These are phyloP conservation scores for Fusarium tjaetaba DNA, from an alignment of 2,329 filamentous ascomycete genomes.

Conservation along the genomic window DNA sequence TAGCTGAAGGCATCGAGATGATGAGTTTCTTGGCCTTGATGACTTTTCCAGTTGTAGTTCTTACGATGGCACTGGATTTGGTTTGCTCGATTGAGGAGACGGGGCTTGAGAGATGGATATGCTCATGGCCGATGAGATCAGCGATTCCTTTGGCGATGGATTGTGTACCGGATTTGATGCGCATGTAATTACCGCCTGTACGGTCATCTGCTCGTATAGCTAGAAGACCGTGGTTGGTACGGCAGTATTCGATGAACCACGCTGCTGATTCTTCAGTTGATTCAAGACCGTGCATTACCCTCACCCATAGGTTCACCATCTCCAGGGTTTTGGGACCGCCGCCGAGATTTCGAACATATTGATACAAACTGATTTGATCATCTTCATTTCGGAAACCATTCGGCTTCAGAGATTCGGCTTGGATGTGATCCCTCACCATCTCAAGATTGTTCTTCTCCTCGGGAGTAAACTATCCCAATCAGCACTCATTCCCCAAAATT, in stretches of 20 bases:
- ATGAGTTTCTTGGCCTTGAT: conserved; percentile 54
- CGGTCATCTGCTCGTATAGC: conserved; percentile 49
- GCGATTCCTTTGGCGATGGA: conserved; percentile 43
- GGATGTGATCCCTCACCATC: conserved; percentile 48
- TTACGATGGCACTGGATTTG: conserved; percentile 25
- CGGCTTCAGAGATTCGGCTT: conserved; percentile 44
- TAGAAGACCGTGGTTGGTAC: conserved; percentile 47
- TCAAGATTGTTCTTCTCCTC: conserved; percentile 50
- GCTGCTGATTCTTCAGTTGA: conserved; percentile 50
- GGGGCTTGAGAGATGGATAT: conserved; percentile 29
- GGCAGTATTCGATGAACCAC: conserved; percentile 53
- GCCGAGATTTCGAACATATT: conserved; percentile 49
- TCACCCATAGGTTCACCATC: conserved; percentile 51
- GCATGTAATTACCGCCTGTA: conserved; percentile 49
- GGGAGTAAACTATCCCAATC: conserved; percentile 36
- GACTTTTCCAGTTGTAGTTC: conserved; percentile 33
- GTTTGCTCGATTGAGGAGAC: conserved; percentile 40
- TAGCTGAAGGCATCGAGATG: conserved; percentile 59
- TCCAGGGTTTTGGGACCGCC: conserved; percentile 43
- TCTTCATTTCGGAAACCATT: conserved; percentile 39
- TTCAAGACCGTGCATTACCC: conserved; percentile 52
- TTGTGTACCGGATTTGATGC: conserved; percentile 43
- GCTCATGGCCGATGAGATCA: conserved; percentile 36
- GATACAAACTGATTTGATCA: conserved; percentile 48
- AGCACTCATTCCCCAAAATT: neutral